Evolutionary conservation across 805 yeast species (phyloP).

Genomic region (Zygosaccharomyces rouxii): DNA sequence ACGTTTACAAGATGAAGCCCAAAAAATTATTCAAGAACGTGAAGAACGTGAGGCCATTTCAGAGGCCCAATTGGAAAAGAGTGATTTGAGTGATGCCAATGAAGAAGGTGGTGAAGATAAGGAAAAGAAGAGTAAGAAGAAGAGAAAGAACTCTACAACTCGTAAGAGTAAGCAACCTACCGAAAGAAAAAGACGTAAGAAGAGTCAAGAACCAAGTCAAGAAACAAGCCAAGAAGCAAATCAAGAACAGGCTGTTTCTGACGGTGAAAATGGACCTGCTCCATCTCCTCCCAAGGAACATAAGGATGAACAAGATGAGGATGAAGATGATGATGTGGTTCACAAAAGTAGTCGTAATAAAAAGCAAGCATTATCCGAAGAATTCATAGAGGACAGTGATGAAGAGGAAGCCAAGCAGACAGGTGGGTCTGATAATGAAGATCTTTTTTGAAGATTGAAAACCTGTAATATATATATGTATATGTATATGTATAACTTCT

Average conservation of each 20-base stretch:
- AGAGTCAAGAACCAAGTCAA: constrained; percentile 13
- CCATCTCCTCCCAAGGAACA: constrained; percentile 17
- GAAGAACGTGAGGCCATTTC: constrained; percentile 41
- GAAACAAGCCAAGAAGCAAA: constrained; percentile 12
- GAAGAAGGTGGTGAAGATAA: constrained; percentile 30
- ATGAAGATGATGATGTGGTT: constrained; percentile 28
- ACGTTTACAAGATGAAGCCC: constrained; percentile 52
- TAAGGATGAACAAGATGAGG: constrained; percentile 5
- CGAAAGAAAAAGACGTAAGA: constrained; percentile 24
- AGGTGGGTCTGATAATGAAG: constrained; percentile 13
- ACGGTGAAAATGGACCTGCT: constrained; percentile 14
- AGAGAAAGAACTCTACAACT: constrained; percentile 31
- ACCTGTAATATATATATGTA: constrained; percentile 4
- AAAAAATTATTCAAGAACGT: constrained; percentile 55
- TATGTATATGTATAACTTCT: neutral
- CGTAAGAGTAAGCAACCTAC: constrained; percentile 36
- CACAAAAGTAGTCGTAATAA: constrained; percentile 25
- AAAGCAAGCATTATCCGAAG: constrained; percentile 34
- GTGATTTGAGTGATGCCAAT: constrained; percentile 34
- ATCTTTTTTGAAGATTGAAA: constrained; percentile 15
- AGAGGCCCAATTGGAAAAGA: constrained; percentile 39
- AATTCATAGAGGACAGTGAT: constrained; percentile 43
- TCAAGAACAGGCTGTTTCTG: neutral
- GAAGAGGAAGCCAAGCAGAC: constrained; percentile 24
- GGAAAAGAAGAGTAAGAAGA: constrained; percentile 29